phyloP scores from a whole-genome alignment of 768 basidiomycete genomes.

The Russula dissimulans region DNA sequence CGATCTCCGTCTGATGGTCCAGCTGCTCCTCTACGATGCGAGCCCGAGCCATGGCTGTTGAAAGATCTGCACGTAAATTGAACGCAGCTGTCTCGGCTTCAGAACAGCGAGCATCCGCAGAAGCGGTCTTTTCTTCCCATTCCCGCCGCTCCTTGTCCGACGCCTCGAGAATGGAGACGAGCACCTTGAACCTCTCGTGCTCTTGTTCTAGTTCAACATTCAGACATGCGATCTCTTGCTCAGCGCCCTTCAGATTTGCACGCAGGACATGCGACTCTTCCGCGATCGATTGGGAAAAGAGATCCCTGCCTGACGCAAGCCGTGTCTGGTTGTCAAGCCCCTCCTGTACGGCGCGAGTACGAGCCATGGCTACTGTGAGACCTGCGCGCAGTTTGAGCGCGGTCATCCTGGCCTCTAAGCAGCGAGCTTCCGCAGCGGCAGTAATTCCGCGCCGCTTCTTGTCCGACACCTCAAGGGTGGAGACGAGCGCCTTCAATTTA shows the following conservation, averaged over 20 bases:
- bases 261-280: background rate
- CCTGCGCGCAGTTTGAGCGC: background rate
- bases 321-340: background rate
- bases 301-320: background rate
- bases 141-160: background rate
- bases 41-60: background rate
- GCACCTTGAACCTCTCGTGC: background rate
- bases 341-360: background rate
- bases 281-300: background rate
- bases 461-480: background rate
- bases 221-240: background rate
- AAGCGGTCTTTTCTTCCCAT: background rate
- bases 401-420: background rate
- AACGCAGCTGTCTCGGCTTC: background rate
- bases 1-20: background rate
- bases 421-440: background rate
- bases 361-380: background rate
- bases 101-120: background rate
- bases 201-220: background rate
- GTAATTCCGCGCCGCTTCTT: background rate
- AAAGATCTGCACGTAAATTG: background rate
- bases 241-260: background rate
- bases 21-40: background rate
- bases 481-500: background rate
- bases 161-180: background rate